Percentiles rank a stretch among this genome's conserved stretches.
These are phyloP conservation scores for Perkinsus olseni DNA, from an alignment of 169 alveolate species.

Conservation along the genomic window DNA sequence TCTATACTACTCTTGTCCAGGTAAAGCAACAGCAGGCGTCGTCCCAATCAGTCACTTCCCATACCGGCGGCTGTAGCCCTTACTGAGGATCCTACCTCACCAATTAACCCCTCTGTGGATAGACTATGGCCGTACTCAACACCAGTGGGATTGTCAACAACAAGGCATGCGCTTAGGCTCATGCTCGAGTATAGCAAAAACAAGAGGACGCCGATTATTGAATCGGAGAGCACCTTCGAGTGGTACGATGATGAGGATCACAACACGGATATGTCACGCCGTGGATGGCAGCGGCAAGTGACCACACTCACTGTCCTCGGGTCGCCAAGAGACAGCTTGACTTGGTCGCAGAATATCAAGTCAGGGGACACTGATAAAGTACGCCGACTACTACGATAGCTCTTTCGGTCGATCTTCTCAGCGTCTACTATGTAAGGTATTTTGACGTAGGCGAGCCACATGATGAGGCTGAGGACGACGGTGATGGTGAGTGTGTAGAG, in stretches of 20 bases:
- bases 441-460: neutral
- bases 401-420: neutral
- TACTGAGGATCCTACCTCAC: no score
- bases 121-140: no score
- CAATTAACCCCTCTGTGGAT: no score
- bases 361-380: neutral
- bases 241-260: neutral
- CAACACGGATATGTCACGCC: neutral
- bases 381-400: neutral
- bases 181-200: neutral
- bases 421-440: neutral
- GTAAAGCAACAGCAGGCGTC: no score
- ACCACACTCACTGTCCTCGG: neutral
- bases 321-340: neutral
- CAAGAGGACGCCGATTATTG: neutral
- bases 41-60: no score
- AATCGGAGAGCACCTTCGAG: neutral
- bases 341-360: neutral
- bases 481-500: neutral
- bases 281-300: neutral
- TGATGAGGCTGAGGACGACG: neutral
- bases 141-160: no score
- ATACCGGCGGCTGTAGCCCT: no score
- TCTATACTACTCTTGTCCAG: no score
- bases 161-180: neutral